These are phyloP conservation scores for Macrolepiota albuminosa DNA, from an alignment of 768 basidiomycete species.

Conservation along the genomic window DNA sequence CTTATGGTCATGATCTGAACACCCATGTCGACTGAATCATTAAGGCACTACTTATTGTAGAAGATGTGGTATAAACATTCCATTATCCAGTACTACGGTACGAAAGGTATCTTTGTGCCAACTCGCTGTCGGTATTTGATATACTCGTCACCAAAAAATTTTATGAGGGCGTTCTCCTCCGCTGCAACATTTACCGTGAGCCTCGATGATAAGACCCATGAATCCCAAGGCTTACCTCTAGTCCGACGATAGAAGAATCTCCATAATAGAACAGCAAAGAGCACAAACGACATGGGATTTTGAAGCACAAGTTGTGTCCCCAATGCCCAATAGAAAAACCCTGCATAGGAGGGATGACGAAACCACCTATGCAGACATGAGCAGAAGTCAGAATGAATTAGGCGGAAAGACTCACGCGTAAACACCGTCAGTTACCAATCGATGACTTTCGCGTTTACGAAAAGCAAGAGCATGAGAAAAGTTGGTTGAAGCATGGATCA, in stretches of 20 bases:
- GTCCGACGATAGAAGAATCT: constrained; percentile 84
- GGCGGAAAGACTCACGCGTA: constrained; percentile 59
- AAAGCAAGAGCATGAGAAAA: constrained; percentile 89
- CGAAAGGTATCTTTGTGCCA: constrained; percentile 85
- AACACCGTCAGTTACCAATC: constrained; percentile 82
- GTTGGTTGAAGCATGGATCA: constrained; percentile 92
- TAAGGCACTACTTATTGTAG: background rate
- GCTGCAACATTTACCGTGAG: constrained; percentile 35
- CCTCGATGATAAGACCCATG: background rate
- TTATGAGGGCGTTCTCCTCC: constrained; percentile 75
- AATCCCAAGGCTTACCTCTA: constrained; percentile 47
- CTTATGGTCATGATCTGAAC: constrained; percentile 12
- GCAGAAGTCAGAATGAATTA: background rate
- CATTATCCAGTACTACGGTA: constrained; percentile 39
- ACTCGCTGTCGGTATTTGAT: constrained; percentile 68
- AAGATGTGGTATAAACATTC: background rate
- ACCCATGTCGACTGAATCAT: background rate
- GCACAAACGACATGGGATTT: constrained; percentile 69
- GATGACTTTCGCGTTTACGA: constrained; percentile 67
- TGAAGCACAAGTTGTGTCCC: constrained; percentile 91
- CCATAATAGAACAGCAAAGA: constrained; percentile 70
- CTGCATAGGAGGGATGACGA: constrained; percentile 94
- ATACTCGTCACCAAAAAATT: constrained; percentile 91
- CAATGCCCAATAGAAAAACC: constrained; percentile 97
- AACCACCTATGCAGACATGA: constrained; percentile 51